Conservation (phyloP, 169 alveolate species). For the Plasmodium yoelii region DNA sequence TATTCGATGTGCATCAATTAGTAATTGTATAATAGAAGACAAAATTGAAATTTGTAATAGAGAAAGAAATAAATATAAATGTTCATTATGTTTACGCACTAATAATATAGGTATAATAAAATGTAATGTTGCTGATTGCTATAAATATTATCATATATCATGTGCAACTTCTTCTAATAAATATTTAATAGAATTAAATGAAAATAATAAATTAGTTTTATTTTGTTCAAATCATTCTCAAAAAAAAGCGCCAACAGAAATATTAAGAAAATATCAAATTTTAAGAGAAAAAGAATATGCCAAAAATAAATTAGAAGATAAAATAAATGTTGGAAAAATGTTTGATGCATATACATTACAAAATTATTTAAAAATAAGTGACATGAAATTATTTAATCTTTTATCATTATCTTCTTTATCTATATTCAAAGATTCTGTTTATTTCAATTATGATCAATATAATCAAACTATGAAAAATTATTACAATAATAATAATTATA, state of each 20-base stretch:
- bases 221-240: constrained; percentile 85
- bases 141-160: constrained; percentile 85
- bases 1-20: constrained; percentile 82
- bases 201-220: constrained; percentile 79
- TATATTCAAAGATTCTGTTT: constrained; percentile 38
- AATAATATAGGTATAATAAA: constrained; percentile 81
- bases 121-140: constrained; percentile 83
- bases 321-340: constrained; percentile 48
- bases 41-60: constrained; percentile 79
- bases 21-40: constrained; percentile 43
- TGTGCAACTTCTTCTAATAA: constrained; percentile 85
- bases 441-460: constrained; percentile 51
- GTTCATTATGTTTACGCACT: constrained; percentile 77
- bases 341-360: constrained; percentile 70
- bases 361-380: constrained; percentile 56
- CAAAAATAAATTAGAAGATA: constrained; percentile 78
- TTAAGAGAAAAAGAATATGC: constrained; percentile 76
- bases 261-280: constrained; percentile 84
- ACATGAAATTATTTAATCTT: constrained; percentile 54
- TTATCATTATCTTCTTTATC: constrained; percentile 61
- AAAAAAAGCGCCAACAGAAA: constrained; percentile 86
- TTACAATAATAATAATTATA: constrained; percentile 4
- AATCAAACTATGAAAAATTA: constrained; percentile 7
- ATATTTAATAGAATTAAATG: constrained; percentile 83
- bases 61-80: constrained; percentile 79